Evolutionary conservation across 2,329 filamentous ascomycete genomes (phyloP), one percentile per base, ranked within the genome.

Genomic region (Aspergillus aculeatinus): DNA sequence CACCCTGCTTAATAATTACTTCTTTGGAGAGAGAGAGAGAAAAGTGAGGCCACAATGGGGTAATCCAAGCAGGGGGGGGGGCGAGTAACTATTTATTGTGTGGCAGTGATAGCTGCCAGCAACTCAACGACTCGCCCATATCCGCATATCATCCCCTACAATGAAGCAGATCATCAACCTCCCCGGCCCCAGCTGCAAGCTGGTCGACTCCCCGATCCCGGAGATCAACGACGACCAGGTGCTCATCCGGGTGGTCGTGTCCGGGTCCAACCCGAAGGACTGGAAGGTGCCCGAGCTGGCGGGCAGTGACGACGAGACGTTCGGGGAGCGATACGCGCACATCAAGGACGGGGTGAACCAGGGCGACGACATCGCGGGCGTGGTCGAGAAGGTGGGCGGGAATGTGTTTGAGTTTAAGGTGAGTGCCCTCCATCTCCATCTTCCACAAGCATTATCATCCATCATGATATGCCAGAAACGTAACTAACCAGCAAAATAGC

Each of bases 341-440:
- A 16, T 60, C n/a, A 33, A 55, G 4, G n/a, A 58, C 0, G 60
- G 60, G 1, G 39, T 62, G 59, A 83, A 83, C 69, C 72, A 75
- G n/a, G 82, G 82, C 35, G 81, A 84, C 66, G 82, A 83, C 63
- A 81, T 83, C 49, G 81, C 81, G 0, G 81, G 81, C 5, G 78
- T 79, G 47, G 76, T 87, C 1, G 78, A 83, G 62, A 69, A 74
- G 48, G 79, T 85, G 3, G 84, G 84, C 2, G 68, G 76, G 11
- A 76, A 79, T 39, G 83, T 87, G 2, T 77, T 74, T n/a, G 81
- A 82, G 53, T 86, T 87, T 75, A 80, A 80, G 51, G 59, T 55
- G 31, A 23, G 29, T 16, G 21, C 21, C 21, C 21, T 21, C 21
- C 21, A 21, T 2, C 10, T n/a, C 35, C 14, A 9, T 5, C 21